Evolutionary conservation across 805 yeast species (phyloP).

Genomic region (Wickerhamomyces sydowiorum): DNA sequence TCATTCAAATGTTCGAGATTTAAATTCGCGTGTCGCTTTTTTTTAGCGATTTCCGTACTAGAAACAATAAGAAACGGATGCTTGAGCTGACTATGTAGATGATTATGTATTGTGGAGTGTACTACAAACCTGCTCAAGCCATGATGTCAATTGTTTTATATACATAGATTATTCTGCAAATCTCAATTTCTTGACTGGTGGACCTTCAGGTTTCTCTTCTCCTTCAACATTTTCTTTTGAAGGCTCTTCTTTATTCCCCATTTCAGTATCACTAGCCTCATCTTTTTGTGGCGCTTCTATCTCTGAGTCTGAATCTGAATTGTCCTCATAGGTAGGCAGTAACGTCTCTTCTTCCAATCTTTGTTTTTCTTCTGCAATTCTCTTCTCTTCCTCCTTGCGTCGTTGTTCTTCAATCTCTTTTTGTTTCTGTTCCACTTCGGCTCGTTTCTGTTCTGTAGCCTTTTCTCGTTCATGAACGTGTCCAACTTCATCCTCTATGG

Average conservation of each 20-base stretch:
- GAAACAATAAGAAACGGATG: too few species aligned
- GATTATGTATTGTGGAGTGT: too few species aligned
- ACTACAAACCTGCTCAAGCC: too few species aligned
- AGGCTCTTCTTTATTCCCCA: background rate
- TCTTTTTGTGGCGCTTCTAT: constrained; percentile 5
- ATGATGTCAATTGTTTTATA: too few species aligned
- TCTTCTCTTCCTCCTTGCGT: constrained; percentile 5
- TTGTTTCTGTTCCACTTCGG: constrained; percentile 11
- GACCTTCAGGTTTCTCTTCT: background rate
- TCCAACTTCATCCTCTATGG: constrained; percentile 8
- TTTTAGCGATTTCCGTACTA: too few species aligned
- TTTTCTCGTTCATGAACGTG: constrained; percentile 7
- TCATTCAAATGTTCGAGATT: too few species aligned
- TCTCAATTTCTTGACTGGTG: constrained; percentile 7
- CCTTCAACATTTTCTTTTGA: background rate
- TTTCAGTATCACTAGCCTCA: constrained; percentile 3
- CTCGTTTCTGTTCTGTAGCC: constrained; percentile 7
- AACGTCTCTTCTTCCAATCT: constrained; percentile 9
- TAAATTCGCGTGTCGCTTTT: too few species aligned
- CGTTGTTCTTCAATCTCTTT: constrained; percentile 8
- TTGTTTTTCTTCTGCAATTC: background rate
- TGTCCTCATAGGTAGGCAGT: constrained; percentile 14
- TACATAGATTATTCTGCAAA: constrained; percentile 7
- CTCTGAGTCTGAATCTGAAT: constrained; percentile 8
- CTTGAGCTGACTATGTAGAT: too few species aligned